phyloP scores from a whole-genome alignment of 768 basidiomycete species.

The Pleurotus sapidus region DNA sequence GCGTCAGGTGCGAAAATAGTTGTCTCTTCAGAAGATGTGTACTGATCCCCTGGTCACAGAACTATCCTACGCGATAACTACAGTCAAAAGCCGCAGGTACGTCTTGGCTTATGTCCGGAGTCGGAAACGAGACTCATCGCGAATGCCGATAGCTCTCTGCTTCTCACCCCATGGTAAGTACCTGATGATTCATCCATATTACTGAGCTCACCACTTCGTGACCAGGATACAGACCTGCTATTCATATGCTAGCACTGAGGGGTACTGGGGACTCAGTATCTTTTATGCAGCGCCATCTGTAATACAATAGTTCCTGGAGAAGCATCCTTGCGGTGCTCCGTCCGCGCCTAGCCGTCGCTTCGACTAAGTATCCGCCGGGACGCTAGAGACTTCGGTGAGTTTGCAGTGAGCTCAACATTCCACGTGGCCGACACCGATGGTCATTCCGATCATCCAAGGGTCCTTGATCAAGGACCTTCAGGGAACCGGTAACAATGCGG shows the following conservation, averaged over 20 bases:
- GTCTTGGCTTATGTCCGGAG: constrained; percentile 20
- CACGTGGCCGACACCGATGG: no score
- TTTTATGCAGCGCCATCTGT: no score
- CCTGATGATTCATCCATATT: background rate
- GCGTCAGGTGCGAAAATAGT: constrained; percentile 4
- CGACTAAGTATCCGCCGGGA: no score
- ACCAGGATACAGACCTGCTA: background rate
- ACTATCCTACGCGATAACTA: constrained; percentile 42
- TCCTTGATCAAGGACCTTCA: no score
- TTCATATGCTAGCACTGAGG: background rate
- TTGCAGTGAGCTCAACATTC: no score
- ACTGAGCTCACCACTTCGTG: no score
- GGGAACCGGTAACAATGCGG: background rate
- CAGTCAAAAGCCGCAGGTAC: constrained; percentile 58
- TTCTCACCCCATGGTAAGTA: background rate
- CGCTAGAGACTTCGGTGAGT: no score
- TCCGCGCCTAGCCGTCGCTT: no score
- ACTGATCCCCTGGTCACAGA: constrained; percentile 32
- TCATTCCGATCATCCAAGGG: no score
- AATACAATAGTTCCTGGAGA: no score
- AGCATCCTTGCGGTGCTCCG: no score
- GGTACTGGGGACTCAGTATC: background rate
- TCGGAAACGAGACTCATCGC: background rate
- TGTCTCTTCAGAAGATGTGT: background rate
- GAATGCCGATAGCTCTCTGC: background rate